Evolutionary conservation across 371 early-diverging fungal genomes (phyloP), one percentile per base, ranked within the genome.

Genomic region (Rhizopus arrhizus): DNA sequence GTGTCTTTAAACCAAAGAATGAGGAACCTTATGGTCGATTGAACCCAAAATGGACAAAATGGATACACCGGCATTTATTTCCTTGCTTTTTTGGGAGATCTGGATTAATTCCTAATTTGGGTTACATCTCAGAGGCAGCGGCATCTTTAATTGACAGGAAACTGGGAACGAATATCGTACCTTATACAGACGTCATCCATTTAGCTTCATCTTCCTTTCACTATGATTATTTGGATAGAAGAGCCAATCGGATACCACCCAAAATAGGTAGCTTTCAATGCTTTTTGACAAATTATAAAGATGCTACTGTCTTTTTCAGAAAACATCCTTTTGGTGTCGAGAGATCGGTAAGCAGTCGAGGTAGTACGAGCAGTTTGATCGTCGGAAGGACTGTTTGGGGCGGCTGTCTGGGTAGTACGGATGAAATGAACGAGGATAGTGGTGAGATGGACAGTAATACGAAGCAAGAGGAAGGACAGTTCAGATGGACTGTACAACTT

Each of bases 41-140:
- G 43, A 96, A 95, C 70, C 95, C 95, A 3, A 96, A 96, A 73
- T 96, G 94, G 95, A 87, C 90, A 3, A 95, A 96, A 69, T 95
- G 93, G 94, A 72, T 93, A n/a, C 95, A 95, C 65, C 80, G 89
- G 15, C 92, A 91, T 70, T 60, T 91, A 31, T 89, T 92, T 54
- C 93, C 93, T 3, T 96, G 94, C 67, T 92, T 87, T 65, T 96
- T 94, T 84, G 95, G 96, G 0, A 84, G 96, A 22, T 86, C 87
- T 35, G 92, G 95, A 62, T 63, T 95, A 58, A 92, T 95, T 35
- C 95, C 94, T 4, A 94, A 94, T 61, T 70, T 91, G 13, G 96
- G 95, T 7, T 96, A 95, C 65, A 67, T 95, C 2, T 91, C 91
- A 2, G 96, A 96, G 70, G 90, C 95, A 10, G 91, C 87, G 2